phyloP scores from a whole-genome alignment of 345 rosid species.

The Brassica juncea region DNA sequence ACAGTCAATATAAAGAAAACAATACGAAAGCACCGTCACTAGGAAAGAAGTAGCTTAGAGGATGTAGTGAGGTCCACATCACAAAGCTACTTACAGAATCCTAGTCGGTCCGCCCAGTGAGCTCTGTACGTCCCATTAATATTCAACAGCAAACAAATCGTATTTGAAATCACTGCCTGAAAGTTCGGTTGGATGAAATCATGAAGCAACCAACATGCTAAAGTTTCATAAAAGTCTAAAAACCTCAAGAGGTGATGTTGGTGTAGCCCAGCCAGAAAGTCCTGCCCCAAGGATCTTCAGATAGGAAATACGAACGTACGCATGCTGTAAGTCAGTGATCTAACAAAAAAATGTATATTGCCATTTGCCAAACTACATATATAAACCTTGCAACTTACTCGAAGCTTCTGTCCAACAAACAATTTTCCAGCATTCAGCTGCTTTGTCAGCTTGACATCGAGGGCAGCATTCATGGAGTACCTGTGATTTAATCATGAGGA shows the following conservation, averaged over 20 bases:
- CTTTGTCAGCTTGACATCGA: conserved; percentile 64
- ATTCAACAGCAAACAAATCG: conserved; percentile 63
- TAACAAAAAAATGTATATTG: conserved; percentile 1
- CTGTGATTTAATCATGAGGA: conserved; percentile 45
- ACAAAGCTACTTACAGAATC: conserved; percentile 69
- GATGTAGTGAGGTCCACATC: conserved; percentile 13
- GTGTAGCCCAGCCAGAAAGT: conserved; percentile 79
- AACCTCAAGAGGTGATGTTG: conserved; percentile 93
- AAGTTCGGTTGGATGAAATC: conserved; percentile 33
- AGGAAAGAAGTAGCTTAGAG: conserved; percentile 14
- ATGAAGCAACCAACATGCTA: conserved; percentile 19
- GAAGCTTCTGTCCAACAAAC: conserved; percentile 88
- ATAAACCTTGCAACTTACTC: conserved; percentile 50
- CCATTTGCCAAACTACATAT: neutral
- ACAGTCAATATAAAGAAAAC: conserved; percentile 29
- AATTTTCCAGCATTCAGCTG: conserved; percentile 70
- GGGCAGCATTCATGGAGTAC: conserved; percentile 74
- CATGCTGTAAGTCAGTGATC: conserved; percentile 18
- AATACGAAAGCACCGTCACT: conserved; percentile 21
- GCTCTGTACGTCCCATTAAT: conserved; percentile 93
- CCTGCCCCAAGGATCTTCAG: conserved; percentile 85
- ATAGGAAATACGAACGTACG: conserved; percentile 41
- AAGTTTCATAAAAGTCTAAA: conserved; percentile 23
- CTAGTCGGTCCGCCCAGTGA: conserved; percentile 91
- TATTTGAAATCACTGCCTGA: conserved; percentile 57